These are phyloP conservation scores for Vaccinium darrowii DNA, from an alignment of 148 eudicot species.

Conservation along the genomic window DNA sequence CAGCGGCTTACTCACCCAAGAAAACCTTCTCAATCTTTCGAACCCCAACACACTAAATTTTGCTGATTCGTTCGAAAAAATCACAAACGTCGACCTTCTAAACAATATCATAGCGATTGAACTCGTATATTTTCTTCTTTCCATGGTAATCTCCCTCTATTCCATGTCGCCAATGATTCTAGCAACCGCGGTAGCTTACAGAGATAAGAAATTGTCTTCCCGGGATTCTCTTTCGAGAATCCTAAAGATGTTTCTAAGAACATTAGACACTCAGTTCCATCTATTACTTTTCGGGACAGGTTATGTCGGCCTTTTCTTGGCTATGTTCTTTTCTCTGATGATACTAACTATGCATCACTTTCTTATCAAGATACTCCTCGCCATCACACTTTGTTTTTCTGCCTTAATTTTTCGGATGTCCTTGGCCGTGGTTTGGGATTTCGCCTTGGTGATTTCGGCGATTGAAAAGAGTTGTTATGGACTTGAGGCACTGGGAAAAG, in stretches of 20 bases:
- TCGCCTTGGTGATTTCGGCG: background rate
- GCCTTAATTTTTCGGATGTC: background rate
- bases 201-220: background rate
- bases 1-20: too few relatives aligned
- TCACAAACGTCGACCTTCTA: background rate
- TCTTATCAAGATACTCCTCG: background rate
- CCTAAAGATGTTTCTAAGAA: too few relatives aligned
- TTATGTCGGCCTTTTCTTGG: too few relatives aligned
- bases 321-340: too few relatives aligned
- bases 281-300: too few relatives aligned
- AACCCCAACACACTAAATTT: background rate
- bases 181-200: background rate
- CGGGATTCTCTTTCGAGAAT: too few relatives aligned
- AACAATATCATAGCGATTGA: background rate
- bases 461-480: background rate
- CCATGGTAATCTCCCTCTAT: background rate
- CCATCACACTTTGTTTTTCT: background rate
- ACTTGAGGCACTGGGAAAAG: conserved; percentile 19
- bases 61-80: too few relatives aligned
- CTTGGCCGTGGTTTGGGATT: background rate
- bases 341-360: too few relatives aligned
- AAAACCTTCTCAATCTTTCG: background rate
- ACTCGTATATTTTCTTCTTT: background rate
- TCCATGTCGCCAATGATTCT: background rate
- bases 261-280: too few relatives aligned